Base-by-base conservation (phyloP, 2,329 filamentous ascomycete genomes). In the Myriangium duriaei region DNA sequence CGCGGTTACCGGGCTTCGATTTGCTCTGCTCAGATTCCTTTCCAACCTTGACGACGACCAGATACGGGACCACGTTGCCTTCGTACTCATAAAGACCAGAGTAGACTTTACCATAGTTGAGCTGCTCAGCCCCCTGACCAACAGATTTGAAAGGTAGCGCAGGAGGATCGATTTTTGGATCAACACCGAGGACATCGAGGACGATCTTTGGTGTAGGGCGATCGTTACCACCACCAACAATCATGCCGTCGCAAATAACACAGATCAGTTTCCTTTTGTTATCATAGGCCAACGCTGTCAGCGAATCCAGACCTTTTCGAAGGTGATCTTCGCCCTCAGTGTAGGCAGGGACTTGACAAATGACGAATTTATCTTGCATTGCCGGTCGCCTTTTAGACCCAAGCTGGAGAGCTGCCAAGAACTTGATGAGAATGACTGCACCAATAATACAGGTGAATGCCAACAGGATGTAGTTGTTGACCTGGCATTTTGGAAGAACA, bases 81-180 rank as follows among this genome's bases (percentile, higher is more conserved):
- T 98, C 87, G 44, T 77, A 95, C 58, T 98, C 91, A 60, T 98
- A 98, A 2, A 98, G 73, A 54, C 91, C 91, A 34, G 88, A 96
- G 61, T 96, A 98, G 11, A 98, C 87, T 57, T 98, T 98, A 55
- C 87, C 91, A 54, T 94, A 96, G 62, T 98, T 98, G 47, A 96
- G 78, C 58, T 96, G 88, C 44, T 94, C 83, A 52, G 76, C 86
- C 49, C 87, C 85, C 34, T 78, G 69, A 36, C 91, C 91, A 41
- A 98, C 78, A 3, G 86, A 92, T 62, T 87, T 88, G 74, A 96
- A 96, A 1, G 87, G 83, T 19, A 98, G 68, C 1, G 91, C 86
- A 14, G 87, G 87, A 44, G 91, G 91, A 52, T 98, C 91, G 43
- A 95, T 79, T 64, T 94, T 96, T 32, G 88, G 88, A 51, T 96